Evolutionary conservation across 768 basidiomycete genomes (phyloP), one percentile per base, ranked within the genome.

Genomic region (Phaeolepiota aurea): DNA sequence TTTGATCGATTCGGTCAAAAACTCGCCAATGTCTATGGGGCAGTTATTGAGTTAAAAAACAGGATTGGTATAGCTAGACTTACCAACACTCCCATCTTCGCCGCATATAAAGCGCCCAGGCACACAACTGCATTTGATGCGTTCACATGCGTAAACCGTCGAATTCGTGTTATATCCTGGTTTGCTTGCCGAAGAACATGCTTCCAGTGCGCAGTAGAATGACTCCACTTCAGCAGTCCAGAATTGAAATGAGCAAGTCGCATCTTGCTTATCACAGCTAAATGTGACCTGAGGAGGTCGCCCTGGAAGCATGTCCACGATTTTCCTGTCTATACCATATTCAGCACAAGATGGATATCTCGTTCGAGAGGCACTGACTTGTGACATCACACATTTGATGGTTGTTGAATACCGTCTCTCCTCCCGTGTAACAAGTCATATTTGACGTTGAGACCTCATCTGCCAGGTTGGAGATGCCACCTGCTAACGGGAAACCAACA

Each of bases 311-410:
- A 97, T 88, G 54, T 96, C 94, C 46, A 96, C 67, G 49, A 98
- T 97, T 64, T 96, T 96, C 36, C 87, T 81, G 64, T 97, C 91
- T 94, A 51, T 20, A 9, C 12, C 12, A 23, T 7, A n/a, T 12
- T 20, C 10, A 19, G 37, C 22, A 11, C 12, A 3, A 35, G 9
- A 23, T 2, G 20, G 9, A 12, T 20, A 23, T 9, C 9, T 11
- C 12, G n/a, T 12, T 14, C 20, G 12, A 21, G 22, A n/a, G 19
- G 16, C 5, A 69, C 88, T 51, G 54, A 94, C 92, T 98, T 9
- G 96, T 99, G 22, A 99, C 93, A 57, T 97, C 79, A 63, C 96
- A 99, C 81, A 96, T 90, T 59, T 99, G 94, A 60, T 92, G 90
- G 49, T 96, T 92, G 57, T 78, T 83, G 59, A 88, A 86, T n/a